Evolutionary conservation across 2,329 filamentous ascomycete genomes (phyloP), one percentile per base, ranked within the genome.

Genomic region (Paracoccidioides lutzii): DNA sequence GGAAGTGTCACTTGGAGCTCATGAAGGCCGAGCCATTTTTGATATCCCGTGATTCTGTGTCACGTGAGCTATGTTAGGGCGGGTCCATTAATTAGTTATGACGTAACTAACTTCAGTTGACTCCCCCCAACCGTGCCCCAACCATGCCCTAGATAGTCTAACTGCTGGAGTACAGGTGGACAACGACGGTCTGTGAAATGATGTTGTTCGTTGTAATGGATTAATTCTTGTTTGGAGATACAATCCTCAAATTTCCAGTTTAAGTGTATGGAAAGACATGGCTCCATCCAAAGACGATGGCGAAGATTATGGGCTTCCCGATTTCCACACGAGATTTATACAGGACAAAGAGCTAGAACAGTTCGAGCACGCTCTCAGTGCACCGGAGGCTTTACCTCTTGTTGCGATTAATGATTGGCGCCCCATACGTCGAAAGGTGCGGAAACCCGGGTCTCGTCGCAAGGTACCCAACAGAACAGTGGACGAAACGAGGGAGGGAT

Each of bases 371-470:
- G 91, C 91, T 6, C 79, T 96, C 7, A 80, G 82, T n/a, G 88
- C 87, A 1, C 89, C 90, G 0, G 89, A 94, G 59, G 81, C 81
- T 1, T 78, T 84, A 43, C 83, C 86, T 40, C 83, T 97, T 64
- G 87, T 88, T 3, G 91, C 93, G 43, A 82, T 94, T 66, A 95
- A 95, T 69, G 93, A 98, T 75, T 98, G 93, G 93, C 84, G 88
- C 14, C 93, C 93, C 0, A 82, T 97, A 10, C 84, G 87, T 62
- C 82, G 91, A 67, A 83, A 80, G 56, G 78, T 90, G 28, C 76
- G 77, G 57, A 73, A 69, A 68, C 71, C 64, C 60, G 5, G 78
- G 57, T 57, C 55, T 6, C 67, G 80, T 35, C 78, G 78, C 38
- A 73, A 70, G 57, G 58, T 60, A 38, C 67, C 70, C 2, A 67